phyloP scores from a whole-genome alignment of 257 asterid genomes.

The Solanum etuberosum region DNA sequence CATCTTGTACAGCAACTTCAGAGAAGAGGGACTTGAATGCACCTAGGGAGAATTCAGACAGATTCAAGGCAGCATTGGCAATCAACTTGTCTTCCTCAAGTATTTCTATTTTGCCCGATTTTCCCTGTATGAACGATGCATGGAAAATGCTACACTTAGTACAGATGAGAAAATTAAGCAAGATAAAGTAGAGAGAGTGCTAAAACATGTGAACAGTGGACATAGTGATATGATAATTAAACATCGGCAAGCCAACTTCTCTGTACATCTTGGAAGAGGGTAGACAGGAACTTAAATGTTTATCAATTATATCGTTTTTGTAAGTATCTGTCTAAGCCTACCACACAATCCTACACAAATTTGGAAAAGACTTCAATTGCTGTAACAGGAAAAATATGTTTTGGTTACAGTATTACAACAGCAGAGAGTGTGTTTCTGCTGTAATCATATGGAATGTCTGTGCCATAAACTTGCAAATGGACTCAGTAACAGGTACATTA shows the following conservation, averaged over 20 bases:
- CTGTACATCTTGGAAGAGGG: too few species aligned
- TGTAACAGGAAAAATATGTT: neutral
- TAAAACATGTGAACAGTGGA: neutral
- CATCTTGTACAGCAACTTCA: neutral
- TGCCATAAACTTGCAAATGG: neutral
- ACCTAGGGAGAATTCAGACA: slow-evolving; percentile 30
- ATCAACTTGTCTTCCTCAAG: slow-evolving; percentile 41
- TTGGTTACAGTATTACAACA: neutral
- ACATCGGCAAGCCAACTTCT: neutral
- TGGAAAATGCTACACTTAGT: neutral
- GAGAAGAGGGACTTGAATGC: slow-evolving; percentile 15
- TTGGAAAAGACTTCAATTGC: neutral
- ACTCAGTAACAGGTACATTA: neutral
- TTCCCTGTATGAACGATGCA: neutral
- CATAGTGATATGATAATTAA: neutral
- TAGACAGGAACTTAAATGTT: neutral
- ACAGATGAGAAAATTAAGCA: neutral
- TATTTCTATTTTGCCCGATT: slow-evolving; percentile 11
- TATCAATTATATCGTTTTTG: neutral
- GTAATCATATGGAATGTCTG: neutral
- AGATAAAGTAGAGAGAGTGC: neutral
- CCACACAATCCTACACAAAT: neutral
- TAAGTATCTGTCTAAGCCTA: neutral
- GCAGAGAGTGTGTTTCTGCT: neutral
- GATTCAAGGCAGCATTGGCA: slow-evolving; percentile 36